A percentile compares a stretch with the other conserved stretches of the same genome.
Conservation (phyloP, 495 filamentous ascomycete species). For the Parachaetomium inaequale region DNA sequence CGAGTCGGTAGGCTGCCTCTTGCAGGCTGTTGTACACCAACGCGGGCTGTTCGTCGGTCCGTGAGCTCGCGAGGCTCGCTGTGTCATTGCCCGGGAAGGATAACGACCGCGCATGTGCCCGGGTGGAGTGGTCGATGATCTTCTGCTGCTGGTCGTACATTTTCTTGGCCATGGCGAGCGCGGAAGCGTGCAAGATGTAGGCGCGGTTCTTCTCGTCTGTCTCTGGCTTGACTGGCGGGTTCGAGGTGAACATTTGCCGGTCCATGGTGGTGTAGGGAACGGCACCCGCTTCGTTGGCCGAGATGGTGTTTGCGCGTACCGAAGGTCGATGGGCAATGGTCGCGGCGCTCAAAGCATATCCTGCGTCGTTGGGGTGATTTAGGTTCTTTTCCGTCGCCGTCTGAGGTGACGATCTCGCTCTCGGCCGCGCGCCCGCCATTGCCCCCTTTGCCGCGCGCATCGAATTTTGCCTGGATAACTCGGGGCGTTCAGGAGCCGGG, state of each 20-base stretch:
- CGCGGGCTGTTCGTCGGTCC: constrained; percentile 12
- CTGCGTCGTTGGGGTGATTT: constrained; percentile 55
- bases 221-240: constrained; percentile 68
- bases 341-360: constrained; percentile 66
- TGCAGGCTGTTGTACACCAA: constrained; percentile 60
- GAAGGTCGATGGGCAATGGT: constrained; percentile 52
- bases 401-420: constrained; percentile 64
- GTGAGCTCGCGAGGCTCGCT: neutral
- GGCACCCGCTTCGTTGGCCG: constrained; percentile 37
- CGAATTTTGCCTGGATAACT: constrained; percentile 50
- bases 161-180: constrained; percentile 79
- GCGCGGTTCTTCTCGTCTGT: constrained; percentile 66
- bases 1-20: constrained; percentile 78
- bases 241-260: constrained; percentile 68
- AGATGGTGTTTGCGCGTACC: constrained; percentile 26
- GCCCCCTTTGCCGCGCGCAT: constrained; percentile 71
- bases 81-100: constrained; percentile 22
- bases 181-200: constrained; percentile 72
- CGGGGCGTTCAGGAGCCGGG: constrained; percentile 14
- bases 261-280: constrained; percentile 48
- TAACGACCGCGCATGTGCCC: constrained; percentile 30
- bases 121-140: constrained; percentile 49
- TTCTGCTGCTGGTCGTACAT: constrained; percentile 71
- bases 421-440: constrained; percentile 55
- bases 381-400: constrained; percentile 46